These are phyloP conservation scores for Claviceps capensis DNA, from an alignment of 2,329 filamentous ascomycete genomes.

Conservation along the genomic window DNA sequence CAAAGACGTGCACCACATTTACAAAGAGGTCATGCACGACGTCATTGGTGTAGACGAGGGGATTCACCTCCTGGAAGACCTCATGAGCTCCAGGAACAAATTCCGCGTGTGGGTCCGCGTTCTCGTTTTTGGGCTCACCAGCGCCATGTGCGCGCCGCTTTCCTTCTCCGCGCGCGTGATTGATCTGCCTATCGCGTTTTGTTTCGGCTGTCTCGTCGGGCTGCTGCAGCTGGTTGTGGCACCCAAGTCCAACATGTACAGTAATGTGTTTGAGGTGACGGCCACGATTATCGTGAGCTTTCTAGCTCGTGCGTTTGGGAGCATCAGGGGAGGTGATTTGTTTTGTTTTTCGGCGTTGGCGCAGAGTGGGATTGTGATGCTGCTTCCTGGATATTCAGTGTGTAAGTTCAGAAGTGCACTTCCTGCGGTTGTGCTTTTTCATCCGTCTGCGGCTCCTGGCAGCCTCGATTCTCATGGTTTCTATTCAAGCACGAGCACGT, in stretches of 20 bases:
- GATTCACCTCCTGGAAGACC: constrained; percentile 34
- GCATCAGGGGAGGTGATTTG: constrained; percentile 33
- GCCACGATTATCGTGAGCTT: constrained; percentile 49
- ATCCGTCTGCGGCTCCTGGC: too few relatives aligned
- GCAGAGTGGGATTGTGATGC: constrained; percentile 51
- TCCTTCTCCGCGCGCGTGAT: constrained; percentile 59
- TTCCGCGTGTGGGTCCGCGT: constrained; percentile 41
- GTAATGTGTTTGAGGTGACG: constrained; percentile 51
- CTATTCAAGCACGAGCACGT: too few relatives aligned
- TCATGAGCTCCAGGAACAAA: constrained; percentile 42
- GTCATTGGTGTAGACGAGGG: constrained; percentile 44
- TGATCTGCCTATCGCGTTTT: constrained; percentile 58
- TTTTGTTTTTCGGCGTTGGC: constrained; percentile 55
- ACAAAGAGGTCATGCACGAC: constrained; percentile 53
- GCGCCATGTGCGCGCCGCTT: constrained; percentile 58
- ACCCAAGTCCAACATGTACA: constrained; percentile 53
- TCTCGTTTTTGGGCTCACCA: constrained; percentile 57
- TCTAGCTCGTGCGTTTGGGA: constrained; percentile 48
- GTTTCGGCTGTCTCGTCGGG: constrained; percentile 57
- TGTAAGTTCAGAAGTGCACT: constrained; percentile 19
- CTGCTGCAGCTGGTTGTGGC: constrained; percentile 57
- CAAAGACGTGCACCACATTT: constrained; percentile 45
- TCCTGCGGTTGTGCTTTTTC: not conserved
- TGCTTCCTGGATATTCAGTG: constrained; percentile 52
- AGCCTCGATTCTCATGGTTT: not conserved